phyloP scores from a whole-genome alignment of 306 rosid species.

The Albizia julibrissin region DNA sequence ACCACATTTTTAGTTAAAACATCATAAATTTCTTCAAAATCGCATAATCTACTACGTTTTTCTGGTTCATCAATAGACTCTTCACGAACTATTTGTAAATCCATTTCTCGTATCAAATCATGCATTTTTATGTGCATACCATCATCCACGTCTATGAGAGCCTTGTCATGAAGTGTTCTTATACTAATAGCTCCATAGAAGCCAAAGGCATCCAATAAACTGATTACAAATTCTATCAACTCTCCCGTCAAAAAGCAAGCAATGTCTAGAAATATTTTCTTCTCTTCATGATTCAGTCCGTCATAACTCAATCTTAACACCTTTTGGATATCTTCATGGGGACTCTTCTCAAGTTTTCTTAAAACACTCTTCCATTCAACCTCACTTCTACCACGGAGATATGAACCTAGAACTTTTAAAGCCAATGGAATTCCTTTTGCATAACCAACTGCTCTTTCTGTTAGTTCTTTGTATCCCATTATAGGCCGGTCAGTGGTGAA shows the following conservation, averaged over 20 bases:
- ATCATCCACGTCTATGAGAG: neutral
- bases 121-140: slow-evolving; percentile 2
- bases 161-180: neutral
- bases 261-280: neutral
- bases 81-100: neutral
- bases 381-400: too few relatives aligned
- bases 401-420: too few relatives aligned
- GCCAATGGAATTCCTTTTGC: too few relatives aligned
- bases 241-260: neutral
- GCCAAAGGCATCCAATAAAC: neutral
- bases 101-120: slow-evolving; percentile 19
- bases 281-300: neutral
- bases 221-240: neutral
- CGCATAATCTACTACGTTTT: slow-evolving; percentile 17
- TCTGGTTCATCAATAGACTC: neutral
- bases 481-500: too few relatives aligned
- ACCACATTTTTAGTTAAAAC: slow-evolving; percentile 15
- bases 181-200: neutral
- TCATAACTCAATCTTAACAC: neutral
- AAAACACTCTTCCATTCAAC: neutral
- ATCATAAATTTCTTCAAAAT: neutral
- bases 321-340: neutral
- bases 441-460: too few relatives aligned
- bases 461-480: too few relatives aligned
- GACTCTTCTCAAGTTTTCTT: neutral